Evolutionary conservation across 306 rosid species (phyloP), one percentile per base, ranked within the genome.

Genomic region (Psophocarpus tetragonolobus): DNA sequence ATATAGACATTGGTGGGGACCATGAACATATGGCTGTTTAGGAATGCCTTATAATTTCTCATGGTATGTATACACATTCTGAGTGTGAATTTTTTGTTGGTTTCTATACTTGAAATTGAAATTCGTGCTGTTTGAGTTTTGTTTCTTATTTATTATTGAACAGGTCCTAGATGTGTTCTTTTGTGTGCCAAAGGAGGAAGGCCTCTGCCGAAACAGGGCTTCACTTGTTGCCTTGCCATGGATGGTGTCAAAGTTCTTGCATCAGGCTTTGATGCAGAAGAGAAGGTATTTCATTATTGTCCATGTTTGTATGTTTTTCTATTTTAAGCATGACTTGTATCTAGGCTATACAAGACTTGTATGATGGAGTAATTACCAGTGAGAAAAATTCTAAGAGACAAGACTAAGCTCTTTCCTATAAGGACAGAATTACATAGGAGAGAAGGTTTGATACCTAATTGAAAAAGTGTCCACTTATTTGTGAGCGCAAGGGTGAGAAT

Each of bases 141-240:
- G 24, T n/a, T 62, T 32, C 8, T 62, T 61, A 5, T 13, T 26
- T 58, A 12, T 29, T 78, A 67, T 54, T 78, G 67, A 68, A 82
- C 83, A 92, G 98, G 98, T 80, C 97, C 97, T 42, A 95, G 87
- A 69, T 95, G 97, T 48, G 92, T 91, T 78, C 91, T 92, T 82
- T 82, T 92, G 21, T 92, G 97, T 75, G 93, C 93, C 21, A 89
- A 82, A 66, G 95, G 86, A 82, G 71, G 76, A 33, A 89, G 86
- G 74, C 71, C 91, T 36, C 82, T 95, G 38, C 97, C 98, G 65
- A 87, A 87, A 82, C 91, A 85, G 82, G 87, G 87, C 12, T 95
- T 85, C 84, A 87, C 96, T 77, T 95, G 98, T 82, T 95, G 97
- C 91, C 90, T 92, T 78, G 91, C 97, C 26, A 85, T 95, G 97